These are phyloP conservation scores for Hypsizygus ulmarius DNA, from an alignment of 1,284 basidiomycete species.

Conservation along the genomic window DNA sequence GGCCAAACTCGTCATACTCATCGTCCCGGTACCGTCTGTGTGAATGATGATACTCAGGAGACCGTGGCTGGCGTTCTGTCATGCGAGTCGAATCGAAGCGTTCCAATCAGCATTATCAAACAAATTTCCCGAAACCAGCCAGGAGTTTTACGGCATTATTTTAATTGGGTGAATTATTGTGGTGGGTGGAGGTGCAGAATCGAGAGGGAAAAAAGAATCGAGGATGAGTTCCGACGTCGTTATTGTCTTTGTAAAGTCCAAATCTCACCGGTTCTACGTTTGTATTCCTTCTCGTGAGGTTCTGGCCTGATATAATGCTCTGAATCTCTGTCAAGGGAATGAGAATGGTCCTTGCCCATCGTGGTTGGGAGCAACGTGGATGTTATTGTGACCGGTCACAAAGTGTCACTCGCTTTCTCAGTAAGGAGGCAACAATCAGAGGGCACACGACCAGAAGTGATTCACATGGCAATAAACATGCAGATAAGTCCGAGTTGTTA, in stretches of 20 bases:
- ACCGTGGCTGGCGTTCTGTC: not conserved
- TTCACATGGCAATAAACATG: too few species aligned
- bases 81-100: too few species aligned
- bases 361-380: slow-evolving; percentile 1
- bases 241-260: not conserved
- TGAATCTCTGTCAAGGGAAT: slow-evolving; percentile 5
- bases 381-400: not conserved
- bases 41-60: not conserved
- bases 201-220: slow-evolving; percentile 4
- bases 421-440: too few species aligned
- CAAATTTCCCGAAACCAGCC: slow-evolving; percentile 3
- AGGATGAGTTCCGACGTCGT: slow-evolving; percentile 8
- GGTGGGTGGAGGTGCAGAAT: slow-evolving; percentile 1
- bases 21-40: not conserved
- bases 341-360: slow-evolving; percentile 14
- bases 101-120: not conserved
- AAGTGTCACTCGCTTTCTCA: not conserved
- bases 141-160: not conserved
- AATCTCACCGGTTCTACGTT: slow-evolving; percentile 15
- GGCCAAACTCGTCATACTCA: slow-evolving; percentile 1
- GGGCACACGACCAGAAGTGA: too few species aligned
- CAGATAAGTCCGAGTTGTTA: too few species aligned
- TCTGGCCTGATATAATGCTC: not conserved
- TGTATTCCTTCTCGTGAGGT: not conserved
- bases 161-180: not conserved